Evolutionary conservation across 129 eudicot genomes (phyloP), one percentile per base, ranked within the genome.

Genomic region (Lonicera japonica): DNA sequence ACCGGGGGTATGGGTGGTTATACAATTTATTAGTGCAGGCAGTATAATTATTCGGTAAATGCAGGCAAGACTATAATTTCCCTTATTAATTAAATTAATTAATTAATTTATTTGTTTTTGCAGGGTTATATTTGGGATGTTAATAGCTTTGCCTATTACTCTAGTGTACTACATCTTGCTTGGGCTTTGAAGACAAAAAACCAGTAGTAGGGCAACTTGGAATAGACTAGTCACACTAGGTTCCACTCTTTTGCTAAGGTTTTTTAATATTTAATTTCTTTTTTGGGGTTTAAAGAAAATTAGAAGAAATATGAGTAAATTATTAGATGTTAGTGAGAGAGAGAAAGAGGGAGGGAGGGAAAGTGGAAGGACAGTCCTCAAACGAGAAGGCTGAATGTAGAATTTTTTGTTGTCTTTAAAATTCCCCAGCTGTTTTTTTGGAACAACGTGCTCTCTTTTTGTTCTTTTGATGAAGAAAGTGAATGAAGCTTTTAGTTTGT

Each of bases 101-200:
- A 1, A 11, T 19, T 43, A 36, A 11, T n/a, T 46, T 54, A 25
- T 63, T 63, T 8, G 57, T 15, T 74, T 22, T 61, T 70, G 72
- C 90, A 89, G 96, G 81, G 96, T 89, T 21, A 89, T 89, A 72
- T 89, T 89, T 77, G 96, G 96, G 46, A 89, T 89, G 97, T 64
- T 89, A 66, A 68, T 89, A 70, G 90, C 91, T 68, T 84, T 89
- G 5, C 97, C 97, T 14, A 85, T 89, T 38, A 89, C 97, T 18
- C 70, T 89, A 46, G 88, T 83, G 58, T 89, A 89, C 84, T 89
- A 89, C 84, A 83, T 89, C 54, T 72, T 86, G 78, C 74, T 89
- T 75, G 95, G 95, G 64, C 83, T 89, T 55, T 79, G 79, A 85
- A 62, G 73, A 54, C 39, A 48, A 79, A 68, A 45, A 39, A 29